phyloP scores from a whole-genome alignment of 352 stramenopile species.

The Phytophthora melonis region DNA sequence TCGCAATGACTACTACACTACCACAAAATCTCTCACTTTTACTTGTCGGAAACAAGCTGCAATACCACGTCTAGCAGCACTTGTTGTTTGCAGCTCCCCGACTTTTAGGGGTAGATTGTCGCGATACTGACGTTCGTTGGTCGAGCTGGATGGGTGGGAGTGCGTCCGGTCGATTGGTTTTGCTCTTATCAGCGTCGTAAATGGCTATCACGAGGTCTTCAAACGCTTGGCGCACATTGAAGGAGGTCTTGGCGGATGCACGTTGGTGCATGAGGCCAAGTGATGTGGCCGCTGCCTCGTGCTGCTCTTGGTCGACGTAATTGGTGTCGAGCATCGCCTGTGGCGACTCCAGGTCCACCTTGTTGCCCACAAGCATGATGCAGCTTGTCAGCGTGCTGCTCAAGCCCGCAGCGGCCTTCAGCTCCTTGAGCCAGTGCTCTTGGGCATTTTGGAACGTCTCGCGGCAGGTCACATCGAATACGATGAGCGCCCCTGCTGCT shows the following conservation, averaged over 20 bases:
- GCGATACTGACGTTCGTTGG: constrained; percentile 11
- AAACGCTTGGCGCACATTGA: constrained; percentile 74
- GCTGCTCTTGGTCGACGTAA: constrained; percentile 48
- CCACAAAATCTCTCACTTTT: background rate
- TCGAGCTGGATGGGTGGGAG: constrained; percentile 52
- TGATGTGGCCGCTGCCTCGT: constrained; percentile 50
- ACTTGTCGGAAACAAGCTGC: background rate
- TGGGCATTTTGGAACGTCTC: constrained; percentile 78
- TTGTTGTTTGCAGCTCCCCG: constrained; percentile 6
- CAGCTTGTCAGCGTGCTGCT: constrained; percentile 73
- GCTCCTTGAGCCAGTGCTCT: constrained; percentile 77
- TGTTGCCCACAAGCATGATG: constrained; percentile 86
- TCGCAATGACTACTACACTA: background rate
- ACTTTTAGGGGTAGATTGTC: constrained; percentile 10
- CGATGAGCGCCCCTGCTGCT: constrained; percentile 72
- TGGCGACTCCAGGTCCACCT: constrained; percentile 61
- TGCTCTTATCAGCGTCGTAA: constrained; percentile 69
- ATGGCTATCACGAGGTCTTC: constrained; percentile 78
- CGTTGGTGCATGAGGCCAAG: constrained; percentile 62
- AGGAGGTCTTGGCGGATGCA: constrained; percentile 73
- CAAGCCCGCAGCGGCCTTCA: constrained; percentile 67
- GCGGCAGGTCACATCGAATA: constrained; percentile 80
- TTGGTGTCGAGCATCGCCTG: constrained; percentile 10
- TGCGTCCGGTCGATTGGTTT: constrained; percentile 49
- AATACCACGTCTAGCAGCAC: constrained; percentile 23